A percentile compares a stretch with the other conserved stretches of the same genome.
These are phyloP conservation scores for Colletotrichum brevisporum DNA, from an alignment of 2,329 filamentous ascomycete genomes.

Conservation along the genomic window DNA sequence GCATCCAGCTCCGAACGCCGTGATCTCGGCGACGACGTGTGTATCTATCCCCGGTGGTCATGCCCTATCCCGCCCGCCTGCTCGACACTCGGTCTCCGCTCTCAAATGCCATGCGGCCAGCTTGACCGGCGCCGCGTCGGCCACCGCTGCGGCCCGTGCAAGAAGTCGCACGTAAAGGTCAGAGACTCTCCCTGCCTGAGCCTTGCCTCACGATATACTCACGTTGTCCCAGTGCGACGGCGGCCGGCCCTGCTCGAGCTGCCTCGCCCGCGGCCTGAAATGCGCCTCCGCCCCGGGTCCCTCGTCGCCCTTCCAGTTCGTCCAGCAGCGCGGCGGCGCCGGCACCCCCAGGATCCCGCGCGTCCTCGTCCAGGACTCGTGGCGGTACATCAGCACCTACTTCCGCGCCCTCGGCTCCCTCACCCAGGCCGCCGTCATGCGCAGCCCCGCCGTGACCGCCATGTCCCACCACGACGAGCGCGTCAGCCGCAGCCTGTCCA, in stretches of 20 bases:
- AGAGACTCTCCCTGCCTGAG: not conserved
- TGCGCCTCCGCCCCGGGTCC: not conserved
- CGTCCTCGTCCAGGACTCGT: slow-evolving; percentile 6
- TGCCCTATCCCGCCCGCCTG: not conserved
- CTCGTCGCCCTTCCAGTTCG: slow-evolving; percentile 5
- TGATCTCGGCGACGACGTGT: too few relatives aligned
- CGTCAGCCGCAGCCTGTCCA: slow-evolving; percentile 21
- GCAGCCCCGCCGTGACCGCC: slow-evolving; percentile 3
- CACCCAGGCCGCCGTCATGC: slow-evolving; percentile 4
- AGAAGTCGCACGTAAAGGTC: slow-evolving; percentile 22
- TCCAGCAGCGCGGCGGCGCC: not conserved
- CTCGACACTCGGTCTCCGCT: not conserved
- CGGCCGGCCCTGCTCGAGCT: slow-evolving; percentile 24
- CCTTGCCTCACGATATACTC: not conserved
- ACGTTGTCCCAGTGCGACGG: slow-evolving; percentile 7
- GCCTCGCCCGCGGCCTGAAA: not conserved
- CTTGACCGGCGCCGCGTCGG: slow-evolving; percentile 25
- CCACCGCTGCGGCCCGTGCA: slow-evolving; percentile 14
- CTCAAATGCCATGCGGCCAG: slow-evolving; percentile 34
- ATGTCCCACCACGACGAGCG: slow-evolving; percentile 17
- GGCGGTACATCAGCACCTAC: slow-evolving; percentile 26
- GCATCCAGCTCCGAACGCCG: too few relatives aligned
- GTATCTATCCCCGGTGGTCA: not conserved
- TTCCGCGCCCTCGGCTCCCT: slow-evolving; percentile 7
- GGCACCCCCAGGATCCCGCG: not conserved